phyloP scores from a whole-genome alignment of 106 monocot species.

The Dendrobium chrysotoxum region DNA sequence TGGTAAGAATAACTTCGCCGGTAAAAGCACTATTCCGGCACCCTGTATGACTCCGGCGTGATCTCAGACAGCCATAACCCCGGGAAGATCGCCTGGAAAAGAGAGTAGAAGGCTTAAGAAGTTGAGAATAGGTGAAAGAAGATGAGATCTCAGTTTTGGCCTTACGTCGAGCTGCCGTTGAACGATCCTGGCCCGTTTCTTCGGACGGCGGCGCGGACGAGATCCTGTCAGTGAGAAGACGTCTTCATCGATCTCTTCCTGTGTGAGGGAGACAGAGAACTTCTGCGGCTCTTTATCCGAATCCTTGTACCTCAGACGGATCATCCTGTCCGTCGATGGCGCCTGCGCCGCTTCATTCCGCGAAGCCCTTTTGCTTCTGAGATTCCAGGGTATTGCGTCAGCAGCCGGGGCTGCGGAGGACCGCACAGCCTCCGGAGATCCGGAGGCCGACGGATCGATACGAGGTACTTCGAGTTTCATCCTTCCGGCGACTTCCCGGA shows the following conservation, averaged over 20 bases:
- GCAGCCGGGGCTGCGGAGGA: background rate
- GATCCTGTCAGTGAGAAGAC: constrained; percentile 42
- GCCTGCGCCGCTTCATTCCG: background rate
- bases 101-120: background rate
- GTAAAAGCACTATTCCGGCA: constrained; percentile 1
- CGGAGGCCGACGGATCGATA: background rate
- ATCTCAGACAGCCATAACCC: constrained; percentile 18
- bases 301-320: constrained; percentile 10
- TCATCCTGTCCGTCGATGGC: constrained; percentile 1
- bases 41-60: constrained; percentile 16
- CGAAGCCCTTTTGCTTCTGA: constrained; percentile 22
- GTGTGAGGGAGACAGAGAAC: constrained; percentile 31
- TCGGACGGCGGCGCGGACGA: constrained; percentile 37
- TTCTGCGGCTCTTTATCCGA: background rate
- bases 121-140: background rate
- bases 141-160: background rate
- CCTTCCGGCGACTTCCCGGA: constrained; percentile 24
- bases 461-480: constrained; percentile 7
- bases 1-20: background rate
- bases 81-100: constrained; percentile 8
- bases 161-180: constrained; percentile 48
- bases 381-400: constrained; percentile 39
- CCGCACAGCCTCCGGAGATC: background rate
- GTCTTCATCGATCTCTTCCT: constrained; percentile 59
- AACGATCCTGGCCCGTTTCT: constrained; percentile 27